Percentiles rank a stretch among this genome's conserved stretches.
Conservation (phyloP, 495 filamentous ascomycete species). For the Entonaema liquescens region DNA sequence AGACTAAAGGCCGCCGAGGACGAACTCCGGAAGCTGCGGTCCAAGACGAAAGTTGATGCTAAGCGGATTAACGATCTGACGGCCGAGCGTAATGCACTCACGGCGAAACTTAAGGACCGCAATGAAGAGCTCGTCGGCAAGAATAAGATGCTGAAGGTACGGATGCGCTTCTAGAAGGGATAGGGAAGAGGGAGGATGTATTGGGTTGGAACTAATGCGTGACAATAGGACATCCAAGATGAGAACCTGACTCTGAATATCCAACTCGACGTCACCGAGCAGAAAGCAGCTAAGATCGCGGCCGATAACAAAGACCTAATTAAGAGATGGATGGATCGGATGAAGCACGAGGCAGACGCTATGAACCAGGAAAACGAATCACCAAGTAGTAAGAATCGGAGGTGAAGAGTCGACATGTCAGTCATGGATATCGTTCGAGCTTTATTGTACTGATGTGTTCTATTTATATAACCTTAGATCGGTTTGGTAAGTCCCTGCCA, state of each 20-base stretch:
- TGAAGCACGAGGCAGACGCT: slow-evolving; percentile 83
- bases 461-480: slow-evolving; percentile 33
- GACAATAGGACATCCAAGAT: slow-evolving; percentile 79
- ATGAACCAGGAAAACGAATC: slow-evolving; percentile 74
- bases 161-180: too few species aligned
- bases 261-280: slow-evolving; percentile 85
- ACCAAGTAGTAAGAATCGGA: slow-evolving; percentile 32
- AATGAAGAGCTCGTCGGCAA: slow-evolving; percentile 88
- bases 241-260: slow-evolving; percentile 86
- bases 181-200: too few species aligned
- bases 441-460: slow-evolving; percentile 33
- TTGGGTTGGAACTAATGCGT: slow-evolving; percentile 20
- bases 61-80: slow-evolving; percentile 69
- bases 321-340: slow-evolving; percentile 88
- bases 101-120: slow-evolving; percentile 73
- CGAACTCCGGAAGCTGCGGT: slow-evolving; percentile 67
- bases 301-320: slow-evolving; percentile 90
- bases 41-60: slow-evolving; percentile 62
- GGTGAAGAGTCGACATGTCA: slow-evolving; percentile 13
- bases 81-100: slow-evolving; percentile 67
- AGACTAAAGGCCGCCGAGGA: slow-evolving; percentile 66
- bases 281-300: slow-evolving; percentile 70
- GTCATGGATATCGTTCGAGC: neutral
- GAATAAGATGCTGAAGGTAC: slow-evolving; percentile 78
- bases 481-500: slow-evolving; percentile 30